These are phyloP conservation scores for Neurospora sp. DNA, from an alignment of 495 filamentous ascomycete genomes.

Conservation along the genomic window DNA sequence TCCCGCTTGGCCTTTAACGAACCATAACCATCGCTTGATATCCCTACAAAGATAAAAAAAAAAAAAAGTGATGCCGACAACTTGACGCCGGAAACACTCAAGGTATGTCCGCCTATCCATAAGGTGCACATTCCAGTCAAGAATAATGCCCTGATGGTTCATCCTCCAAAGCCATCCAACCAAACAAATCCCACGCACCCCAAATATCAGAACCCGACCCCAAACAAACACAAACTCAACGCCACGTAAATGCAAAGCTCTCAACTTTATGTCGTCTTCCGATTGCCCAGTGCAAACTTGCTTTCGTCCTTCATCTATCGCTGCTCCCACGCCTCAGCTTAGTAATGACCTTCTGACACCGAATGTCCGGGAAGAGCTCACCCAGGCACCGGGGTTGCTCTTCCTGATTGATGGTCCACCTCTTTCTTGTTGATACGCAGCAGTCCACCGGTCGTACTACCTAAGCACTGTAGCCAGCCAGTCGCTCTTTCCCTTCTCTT, in stretches of 20 bases:
- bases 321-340: background rate
- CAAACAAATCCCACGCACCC: background rate
- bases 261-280: background rate
- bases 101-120: background rate
- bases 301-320: background rate
- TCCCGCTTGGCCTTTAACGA: background rate
- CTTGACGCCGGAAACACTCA: background rate
- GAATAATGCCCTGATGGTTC: background rate
- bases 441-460: background rate
- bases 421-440: background rate
- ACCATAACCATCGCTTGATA: background rate
- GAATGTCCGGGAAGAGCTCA: background rate
- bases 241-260: slow-evolving; percentile 15
- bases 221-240: slow-evolving; percentile 8
- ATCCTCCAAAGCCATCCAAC: background rate
- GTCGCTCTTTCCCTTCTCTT: background rate
- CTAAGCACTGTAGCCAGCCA: background rate
- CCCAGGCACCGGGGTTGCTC: background rate
- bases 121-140: background rate
- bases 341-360: background rate
- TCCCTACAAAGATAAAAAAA: background rate
- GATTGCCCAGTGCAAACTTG: background rate
- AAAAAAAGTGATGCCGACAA: background rate
- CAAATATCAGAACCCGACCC: slow-evolving; percentile 1
- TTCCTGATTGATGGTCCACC: background rate